Evolutionary conservation across 257 asterid species (phyloP).

Genomic region (Solanum habrochaites): DNA sequence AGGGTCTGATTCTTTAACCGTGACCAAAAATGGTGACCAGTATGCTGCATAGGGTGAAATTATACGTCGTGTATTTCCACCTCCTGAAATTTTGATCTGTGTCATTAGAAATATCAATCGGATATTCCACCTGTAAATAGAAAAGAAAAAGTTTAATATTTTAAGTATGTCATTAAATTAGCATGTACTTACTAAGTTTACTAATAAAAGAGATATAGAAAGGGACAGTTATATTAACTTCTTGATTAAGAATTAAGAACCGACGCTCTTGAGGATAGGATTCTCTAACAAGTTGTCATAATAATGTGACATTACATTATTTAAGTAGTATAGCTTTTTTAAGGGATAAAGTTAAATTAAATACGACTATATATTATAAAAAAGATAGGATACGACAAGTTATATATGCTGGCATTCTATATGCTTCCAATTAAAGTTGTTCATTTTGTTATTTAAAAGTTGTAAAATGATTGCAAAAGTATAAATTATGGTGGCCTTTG

Average conservation of each 20-base stretch:
- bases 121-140: constrained; percentile 31
- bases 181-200: not conserved
- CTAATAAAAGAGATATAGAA: not conserved
- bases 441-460: not conserved
- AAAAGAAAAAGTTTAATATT: not conserved
- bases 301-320: not conserved
- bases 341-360: not conserved
- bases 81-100: constrained; percentile 30
- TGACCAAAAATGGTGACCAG: constrained; percentile 39
- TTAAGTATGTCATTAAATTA: not conserved
- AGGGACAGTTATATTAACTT: not conserved
- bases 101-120: constrained; percentile 23
- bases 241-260: not conserved
- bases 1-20: constrained; percentile 1
- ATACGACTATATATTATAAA: not conserved
- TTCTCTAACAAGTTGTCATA: not conserved
- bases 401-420: not conserved
- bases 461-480: not conserved
- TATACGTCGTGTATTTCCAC: constrained; percentile 36
- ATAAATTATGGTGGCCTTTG: not conserved
- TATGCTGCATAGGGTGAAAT: constrained; percentile 33
- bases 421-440: not conserved
- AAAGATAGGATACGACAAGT: not conserved
- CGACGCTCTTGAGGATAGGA: not conserved
- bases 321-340: not conserved